Evolutionary conservation across 768 basidiomycete species (phyloP).

Genomic region (Ramaria sp.): DNA sequence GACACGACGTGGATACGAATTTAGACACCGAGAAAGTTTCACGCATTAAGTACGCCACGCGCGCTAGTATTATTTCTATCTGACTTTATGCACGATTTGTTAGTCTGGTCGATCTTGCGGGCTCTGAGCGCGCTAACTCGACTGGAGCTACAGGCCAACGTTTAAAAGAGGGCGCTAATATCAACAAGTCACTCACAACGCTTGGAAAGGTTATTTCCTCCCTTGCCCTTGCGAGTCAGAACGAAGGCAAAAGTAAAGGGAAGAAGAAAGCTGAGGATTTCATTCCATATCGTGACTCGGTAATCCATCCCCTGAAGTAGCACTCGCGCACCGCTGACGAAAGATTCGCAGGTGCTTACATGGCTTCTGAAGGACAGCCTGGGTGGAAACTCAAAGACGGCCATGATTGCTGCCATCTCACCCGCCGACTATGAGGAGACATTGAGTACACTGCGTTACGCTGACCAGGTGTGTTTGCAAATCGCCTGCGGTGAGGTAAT

Average conservation of each 20-base stretch:
- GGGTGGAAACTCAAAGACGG: constrained; percentile 95
- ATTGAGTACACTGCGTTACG: constrained; percentile 90
- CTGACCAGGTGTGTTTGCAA: constrained; percentile 50
- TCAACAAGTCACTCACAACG: constrained; percentile 97
- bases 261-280: constrained; percentile 88
- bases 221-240: constrained; percentile 59
- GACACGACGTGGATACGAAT: constrained; percentile 72
- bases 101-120: constrained; percentile 91
- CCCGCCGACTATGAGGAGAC: constrained; percentile 99
- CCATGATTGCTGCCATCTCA: constrained; percentile 98
- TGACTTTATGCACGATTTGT: constrained; percentile 4
- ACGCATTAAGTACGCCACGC: constrained; percentile 62
- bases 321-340: neutral
- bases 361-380: constrained; percentile 98
- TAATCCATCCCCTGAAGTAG: constrained; percentile 27
- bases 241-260: constrained; percentile 43
- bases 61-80: neutral
- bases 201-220: constrained; percentile 96
- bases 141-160: constrained; percentile 96
- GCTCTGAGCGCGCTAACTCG: constrained; percentile 93
- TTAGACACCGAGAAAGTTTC: constrained; percentile 98
- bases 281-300: constrained; percentile 95
- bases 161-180: constrained; percentile 95
- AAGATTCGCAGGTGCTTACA: constrained; percentile 64
- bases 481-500: neutral